Percentiles rank a stretch among this genome's conserved stretches.
phyloP scores from a whole-genome alignment of 129 eudicot genomes.

The Gnaphalium uliginosum region DNA sequence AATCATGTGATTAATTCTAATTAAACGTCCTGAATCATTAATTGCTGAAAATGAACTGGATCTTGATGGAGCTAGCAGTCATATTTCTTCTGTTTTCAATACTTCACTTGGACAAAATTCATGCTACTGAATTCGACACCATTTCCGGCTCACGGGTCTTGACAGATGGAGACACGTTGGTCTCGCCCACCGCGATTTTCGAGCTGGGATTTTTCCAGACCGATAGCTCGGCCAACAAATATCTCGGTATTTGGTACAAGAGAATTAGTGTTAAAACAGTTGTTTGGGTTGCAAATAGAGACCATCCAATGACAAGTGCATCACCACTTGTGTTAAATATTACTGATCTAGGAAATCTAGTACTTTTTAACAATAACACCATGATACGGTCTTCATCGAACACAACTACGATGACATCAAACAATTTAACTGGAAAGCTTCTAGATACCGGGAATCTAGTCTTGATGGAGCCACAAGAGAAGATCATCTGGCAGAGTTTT shows the following conservation, averaged over 20 bases:
- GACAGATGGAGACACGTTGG: constrained; percentile 11
- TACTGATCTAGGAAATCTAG: constrained; percentile 11
- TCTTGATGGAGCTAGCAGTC: constrained; percentile 1
- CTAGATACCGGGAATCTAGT: constrained; percentile 13
- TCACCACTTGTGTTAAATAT: background rate
- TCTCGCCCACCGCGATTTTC: background rate
- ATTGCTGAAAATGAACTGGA: background rate
- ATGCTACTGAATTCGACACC: background rate
- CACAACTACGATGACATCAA: constrained; percentile 3
- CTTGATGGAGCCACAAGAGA: background rate
- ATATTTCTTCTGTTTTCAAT: background rate
- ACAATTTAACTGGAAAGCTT: background rate
- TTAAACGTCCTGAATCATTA: background rate
- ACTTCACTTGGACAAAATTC: background rate
- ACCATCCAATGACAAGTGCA: constrained; percentile 3
- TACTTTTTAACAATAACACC: constrained; percentile 1
- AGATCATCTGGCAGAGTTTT: constrained; percentile 22
- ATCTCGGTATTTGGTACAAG: constrained; percentile 19
- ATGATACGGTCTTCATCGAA: constrained; percentile 19
- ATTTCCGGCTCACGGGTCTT: background rate
- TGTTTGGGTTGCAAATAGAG: constrained; percentile 26
- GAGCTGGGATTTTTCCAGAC: constrained; percentile 21
- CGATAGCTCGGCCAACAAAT: background rate
- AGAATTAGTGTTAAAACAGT: constrained; percentile 5
- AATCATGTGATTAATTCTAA: background rate